Evolutionary conservation across 2,329 filamentous ascomycete species (phyloP).

Genomic region (Exophiala sideris): DNA sequence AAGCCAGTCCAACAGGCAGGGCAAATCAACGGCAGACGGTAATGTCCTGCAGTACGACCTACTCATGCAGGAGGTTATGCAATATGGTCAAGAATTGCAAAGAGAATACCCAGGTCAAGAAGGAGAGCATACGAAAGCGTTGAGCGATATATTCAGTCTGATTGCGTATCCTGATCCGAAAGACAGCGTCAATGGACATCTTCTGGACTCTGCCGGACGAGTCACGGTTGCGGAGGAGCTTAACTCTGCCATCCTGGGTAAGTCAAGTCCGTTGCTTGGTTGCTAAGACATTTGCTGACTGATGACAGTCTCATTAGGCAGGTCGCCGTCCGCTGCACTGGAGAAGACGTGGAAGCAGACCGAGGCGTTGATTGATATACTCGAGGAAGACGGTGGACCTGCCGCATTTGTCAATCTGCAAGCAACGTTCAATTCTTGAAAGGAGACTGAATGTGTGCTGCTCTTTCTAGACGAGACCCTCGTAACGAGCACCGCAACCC

Average conservation of each 20-base stretch:
- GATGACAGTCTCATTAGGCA: constrained; percentile 74
- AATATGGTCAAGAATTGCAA: constrained; percentile 75
- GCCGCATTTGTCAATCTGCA: constrained; percentile 75
- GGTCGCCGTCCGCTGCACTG: constrained; percentile 79
- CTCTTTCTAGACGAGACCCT: no score
- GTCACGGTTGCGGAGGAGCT: constrained; percentile 84
- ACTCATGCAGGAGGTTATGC: constrained; percentile 66
- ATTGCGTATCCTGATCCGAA: constrained; percentile 82
- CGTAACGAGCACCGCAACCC: no score
- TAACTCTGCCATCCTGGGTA: constrained; percentile 88
- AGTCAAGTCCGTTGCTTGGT: constrained; percentile 34
- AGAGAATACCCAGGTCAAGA: constrained; percentile 73
- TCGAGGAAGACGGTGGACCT: constrained; percentile 73
- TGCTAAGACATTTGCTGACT: constrained; percentile 21
- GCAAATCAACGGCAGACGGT: constrained; percentile 32
- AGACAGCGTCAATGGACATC: constrained; percentile 69
- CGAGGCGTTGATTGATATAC: constrained; percentile 75
- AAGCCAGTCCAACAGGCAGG: constrained; percentile 31
- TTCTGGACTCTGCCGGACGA: constrained; percentile 73
- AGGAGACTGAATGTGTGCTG: no score
- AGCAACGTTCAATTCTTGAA: constrained; percentile 13
- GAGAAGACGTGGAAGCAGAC: constrained; percentile 86
- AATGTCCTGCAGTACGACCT: constrained; percentile 39
- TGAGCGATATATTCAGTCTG: constrained; percentile 82
- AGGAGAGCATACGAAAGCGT: constrained; percentile 66